A percentile compares a stretch with the other conserved stretches of the same genome.
Conservation (phyloP, 1,139 yeast species). For the Kurtzmaniella natalensis region DNA sequence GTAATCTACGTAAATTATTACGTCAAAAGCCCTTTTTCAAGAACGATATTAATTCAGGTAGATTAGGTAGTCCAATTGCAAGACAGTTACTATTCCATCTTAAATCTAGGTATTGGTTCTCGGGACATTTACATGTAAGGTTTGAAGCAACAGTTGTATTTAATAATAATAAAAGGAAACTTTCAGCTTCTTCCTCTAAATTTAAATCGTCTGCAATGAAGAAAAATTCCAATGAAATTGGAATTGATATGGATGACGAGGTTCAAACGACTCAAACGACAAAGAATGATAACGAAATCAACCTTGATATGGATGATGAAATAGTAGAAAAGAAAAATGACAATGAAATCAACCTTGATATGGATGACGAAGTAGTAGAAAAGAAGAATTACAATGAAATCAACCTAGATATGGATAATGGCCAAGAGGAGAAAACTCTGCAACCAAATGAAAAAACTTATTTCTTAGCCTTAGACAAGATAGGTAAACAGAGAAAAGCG, state of each 20-base stretch:
- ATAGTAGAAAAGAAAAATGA: conserved; percentile 8
- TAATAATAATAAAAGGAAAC: conserved; percentile 4
- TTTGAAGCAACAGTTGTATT: conserved; percentile 50
- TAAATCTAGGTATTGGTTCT: conserved; percentile 73
- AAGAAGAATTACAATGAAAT: conserved; percentile 22
- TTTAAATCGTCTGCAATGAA: neutral
- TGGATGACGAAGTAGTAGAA: conserved; percentile 24
- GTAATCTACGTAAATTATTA: conserved; percentile 49
- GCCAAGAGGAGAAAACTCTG: conserved; percentile 1
- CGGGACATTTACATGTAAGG: conserved; percentile 83
- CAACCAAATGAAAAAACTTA: conserved; percentile 39
- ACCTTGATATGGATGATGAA: conserved; percentile 18
- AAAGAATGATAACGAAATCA: conserved; percentile 20
- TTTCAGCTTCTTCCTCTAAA: conserved; percentile 2
- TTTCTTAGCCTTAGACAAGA: conserved; percentile 84
- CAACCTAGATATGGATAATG: conserved; percentile 18
- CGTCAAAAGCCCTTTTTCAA: conserved; percentile 62
- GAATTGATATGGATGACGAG: conserved; percentile 18
- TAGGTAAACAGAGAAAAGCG: conserved; percentile 58
- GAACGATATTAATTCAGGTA: conserved; percentile 54
- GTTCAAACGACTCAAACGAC: conserved; percentile 1
- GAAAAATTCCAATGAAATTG: conserved; percentile 20
- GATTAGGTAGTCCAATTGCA: conserved; percentile 76
- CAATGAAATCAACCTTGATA: conserved; percentile 40
- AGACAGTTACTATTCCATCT: conserved; percentile 49